Conservation (phyloP, 2,329 filamentous ascomycete species). For the Ceratocystiopsis minuta region DNA sequence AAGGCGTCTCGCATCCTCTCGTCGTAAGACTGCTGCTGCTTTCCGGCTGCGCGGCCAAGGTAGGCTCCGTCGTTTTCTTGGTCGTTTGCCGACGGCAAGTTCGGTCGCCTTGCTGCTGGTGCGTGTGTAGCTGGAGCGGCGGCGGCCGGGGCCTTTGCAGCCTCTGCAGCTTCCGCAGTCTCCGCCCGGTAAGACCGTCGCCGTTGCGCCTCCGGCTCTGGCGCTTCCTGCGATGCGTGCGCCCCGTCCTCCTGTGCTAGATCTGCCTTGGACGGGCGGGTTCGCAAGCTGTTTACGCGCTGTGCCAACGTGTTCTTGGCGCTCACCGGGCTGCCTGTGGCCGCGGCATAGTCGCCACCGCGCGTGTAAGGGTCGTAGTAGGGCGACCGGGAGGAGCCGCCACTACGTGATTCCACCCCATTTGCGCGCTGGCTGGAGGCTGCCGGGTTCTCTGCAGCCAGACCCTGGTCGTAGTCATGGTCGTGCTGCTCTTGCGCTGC, state of each 20-base stretch:
- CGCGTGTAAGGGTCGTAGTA: conserved; percentile 25
- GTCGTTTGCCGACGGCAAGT: conserved; percentile 45
- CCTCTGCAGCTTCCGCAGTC: background rate
- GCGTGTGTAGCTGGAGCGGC: background rate
- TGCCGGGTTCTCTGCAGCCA: conserved; percentile 6
- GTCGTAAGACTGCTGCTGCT: too few relatives aligned
- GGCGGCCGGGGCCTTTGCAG: conserved; percentile 16
- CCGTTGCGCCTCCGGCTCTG: background rate
- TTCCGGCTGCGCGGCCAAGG: conserved; percentile 19
- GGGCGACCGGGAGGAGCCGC: conserved; percentile 17
- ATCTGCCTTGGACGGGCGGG: conserved; percentile 15
- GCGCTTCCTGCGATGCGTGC: background rate
- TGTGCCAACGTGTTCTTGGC: conserved; percentile 21
- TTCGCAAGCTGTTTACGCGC: conserved; percentile 11
- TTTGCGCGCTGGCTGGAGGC: too few relatives aligned
- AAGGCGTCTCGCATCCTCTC: too few relatives aligned
- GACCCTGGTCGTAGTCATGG: conserved; percentile 20
- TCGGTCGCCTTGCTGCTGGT: background rate
- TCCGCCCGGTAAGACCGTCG: background rate
- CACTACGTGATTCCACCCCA: too few relatives aligned
- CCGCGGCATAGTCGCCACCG: conserved; percentile 26
- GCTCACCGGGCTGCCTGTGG: conserved; percentile 41
- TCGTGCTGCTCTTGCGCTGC: background rate
- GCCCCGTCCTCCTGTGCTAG: background rate
- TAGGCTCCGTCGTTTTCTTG: conserved; percentile 72